Conservation (phyloP, 306 rosid genomes). For the Aeschynomene evenia region DNA sequence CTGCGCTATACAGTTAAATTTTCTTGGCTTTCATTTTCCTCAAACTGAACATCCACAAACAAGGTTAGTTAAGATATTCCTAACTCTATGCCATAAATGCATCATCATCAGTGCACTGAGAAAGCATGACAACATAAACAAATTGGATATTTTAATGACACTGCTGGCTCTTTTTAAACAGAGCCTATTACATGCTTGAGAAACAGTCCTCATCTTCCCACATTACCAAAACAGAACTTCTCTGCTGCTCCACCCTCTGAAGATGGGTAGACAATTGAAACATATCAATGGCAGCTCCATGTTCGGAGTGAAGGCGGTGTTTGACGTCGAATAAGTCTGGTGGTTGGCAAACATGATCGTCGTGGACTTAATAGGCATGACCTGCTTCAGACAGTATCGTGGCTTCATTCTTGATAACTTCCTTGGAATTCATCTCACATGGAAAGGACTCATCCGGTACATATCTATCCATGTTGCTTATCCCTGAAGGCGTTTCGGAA, state of each 20-base stretch:
- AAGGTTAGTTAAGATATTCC: constrained; percentile 18
- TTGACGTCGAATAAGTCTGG: constrained; percentile 27
- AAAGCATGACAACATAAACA: constrained; percentile 17
- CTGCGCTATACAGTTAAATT: constrained; percentile 28
- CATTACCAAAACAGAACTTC: constrained; percentile 50
- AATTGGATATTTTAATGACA: constrained; percentile 26
- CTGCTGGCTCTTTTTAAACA: constrained; percentile 36
- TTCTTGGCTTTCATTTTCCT: constrained; percentile 17
- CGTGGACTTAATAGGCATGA: constrained; percentile 22
- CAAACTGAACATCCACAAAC: constrained; percentile 25
- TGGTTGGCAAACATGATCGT: constrained; percentile 33
- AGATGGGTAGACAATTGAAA: constrained; percentile 77
- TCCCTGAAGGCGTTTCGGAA: constrained; percentile 33
- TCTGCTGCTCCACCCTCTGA: constrained; percentile 73
- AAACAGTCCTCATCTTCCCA: constrained; percentile 54
- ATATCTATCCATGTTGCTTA: constrained; percentile 32
- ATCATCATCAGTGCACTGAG: not conserved
- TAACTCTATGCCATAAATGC: constrained; percentile 18
- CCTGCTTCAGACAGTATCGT: constrained; percentile 29
- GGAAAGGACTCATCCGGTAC: constrained; percentile 39
- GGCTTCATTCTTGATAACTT: constrained; percentile 38
- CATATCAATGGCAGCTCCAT: constrained; percentile 56
- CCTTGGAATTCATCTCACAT: constrained; percentile 34
- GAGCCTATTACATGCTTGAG: constrained; percentile 36
- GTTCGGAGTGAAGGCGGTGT: constrained; percentile 36